Conservation (phyloP, 208 protist species). For the Acanthamoeba lenticulata region DNA sequence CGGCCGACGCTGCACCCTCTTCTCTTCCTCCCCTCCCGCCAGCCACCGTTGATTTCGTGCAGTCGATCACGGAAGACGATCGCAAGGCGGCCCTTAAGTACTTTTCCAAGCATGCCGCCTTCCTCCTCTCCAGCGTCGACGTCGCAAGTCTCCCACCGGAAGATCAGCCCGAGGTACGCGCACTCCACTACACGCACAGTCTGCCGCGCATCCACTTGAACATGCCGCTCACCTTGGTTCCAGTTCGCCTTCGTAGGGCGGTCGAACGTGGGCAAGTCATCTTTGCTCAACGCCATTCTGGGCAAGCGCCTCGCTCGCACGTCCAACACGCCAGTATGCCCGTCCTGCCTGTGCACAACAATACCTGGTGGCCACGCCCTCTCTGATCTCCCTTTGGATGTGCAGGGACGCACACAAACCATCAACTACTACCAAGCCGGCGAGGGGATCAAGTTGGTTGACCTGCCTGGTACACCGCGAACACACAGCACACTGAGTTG, state of each 20-base stretch:
- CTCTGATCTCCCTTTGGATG: not conserved
- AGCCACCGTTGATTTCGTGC: not conserved
- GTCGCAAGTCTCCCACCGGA: not conserved
- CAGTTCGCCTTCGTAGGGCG: conserved; percentile 60
- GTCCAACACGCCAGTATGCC: conserved; percentile 44
- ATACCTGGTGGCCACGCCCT: too few relatives aligned
- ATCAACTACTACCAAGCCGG: conserved; percentile 64
- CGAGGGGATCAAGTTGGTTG: not conserved
- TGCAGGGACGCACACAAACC: conserved; percentile 65
- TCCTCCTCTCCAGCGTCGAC: not conserved
- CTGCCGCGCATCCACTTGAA: not conserved
- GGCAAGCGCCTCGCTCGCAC: conserved; percentile 27
- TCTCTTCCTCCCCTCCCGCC: not conserved
- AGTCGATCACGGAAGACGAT: not conserved
- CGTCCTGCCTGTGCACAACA: not conserved
- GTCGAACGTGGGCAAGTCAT: conserved; percentile 65
- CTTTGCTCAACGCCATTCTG: conserved; percentile 43
- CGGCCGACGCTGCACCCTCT: not conserved
- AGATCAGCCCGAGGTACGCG: not conserved
- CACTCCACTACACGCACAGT: not conserved
- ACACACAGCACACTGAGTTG: too few relatives aligned
- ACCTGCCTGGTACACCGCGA: not conserved
- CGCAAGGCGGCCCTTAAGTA: not conserved
- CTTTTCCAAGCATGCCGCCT: not conserved
- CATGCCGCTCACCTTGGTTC: not conserved